Conservation (phyloP, 805 yeast genomes). For the Kazachstania taianensis region DNA sequence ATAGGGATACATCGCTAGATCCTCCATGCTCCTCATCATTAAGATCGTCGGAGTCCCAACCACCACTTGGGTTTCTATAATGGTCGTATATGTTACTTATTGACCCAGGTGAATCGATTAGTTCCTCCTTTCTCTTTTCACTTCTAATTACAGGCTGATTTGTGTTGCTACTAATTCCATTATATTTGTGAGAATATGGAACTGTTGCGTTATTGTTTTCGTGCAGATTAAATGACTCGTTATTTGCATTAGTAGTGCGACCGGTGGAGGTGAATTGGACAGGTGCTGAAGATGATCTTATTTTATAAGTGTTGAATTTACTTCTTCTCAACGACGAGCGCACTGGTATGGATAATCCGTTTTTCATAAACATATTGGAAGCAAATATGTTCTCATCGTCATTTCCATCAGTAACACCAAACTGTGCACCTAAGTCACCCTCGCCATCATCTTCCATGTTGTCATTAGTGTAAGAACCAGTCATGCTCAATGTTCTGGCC, state of each 20-base stretch:
- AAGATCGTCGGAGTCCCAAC: slow-evolving; percentile 10
- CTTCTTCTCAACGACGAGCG: slow-evolving; percentile 35
- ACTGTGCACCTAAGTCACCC: neutral
- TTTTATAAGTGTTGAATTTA: slow-evolving; percentile 42
- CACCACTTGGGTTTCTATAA: slow-evolving; percentile 20
- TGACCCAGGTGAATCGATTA: slow-evolving; percentile 9
- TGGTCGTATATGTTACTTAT: slow-evolving; percentile 23
- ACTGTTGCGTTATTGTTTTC: neutral
- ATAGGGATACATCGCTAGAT: neutral
- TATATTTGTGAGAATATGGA: neutral
- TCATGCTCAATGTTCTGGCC: slow-evolving; percentile 68
- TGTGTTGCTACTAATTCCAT: too few species aligned
- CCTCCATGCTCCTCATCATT: neutral
- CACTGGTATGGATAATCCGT: slow-evolving; percentile 22
- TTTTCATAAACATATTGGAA: slow-evolving; percentile 22
- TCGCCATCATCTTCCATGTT: slow-evolving; percentile 5
- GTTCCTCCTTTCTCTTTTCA: neutral
- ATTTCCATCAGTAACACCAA: neutral
- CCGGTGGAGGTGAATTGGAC: neutral
- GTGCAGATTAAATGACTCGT: neutral
- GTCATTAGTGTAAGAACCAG: slow-evolving; percentile 41
- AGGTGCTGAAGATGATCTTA: slow-evolving; percentile 21
- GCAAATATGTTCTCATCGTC: slow-evolving; percentile 18
- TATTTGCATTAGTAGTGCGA: neutral
- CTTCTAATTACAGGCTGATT: neutral